Conservation (phyloP, 1,139 yeast species). For the Kodamaea suecica region DNA sequence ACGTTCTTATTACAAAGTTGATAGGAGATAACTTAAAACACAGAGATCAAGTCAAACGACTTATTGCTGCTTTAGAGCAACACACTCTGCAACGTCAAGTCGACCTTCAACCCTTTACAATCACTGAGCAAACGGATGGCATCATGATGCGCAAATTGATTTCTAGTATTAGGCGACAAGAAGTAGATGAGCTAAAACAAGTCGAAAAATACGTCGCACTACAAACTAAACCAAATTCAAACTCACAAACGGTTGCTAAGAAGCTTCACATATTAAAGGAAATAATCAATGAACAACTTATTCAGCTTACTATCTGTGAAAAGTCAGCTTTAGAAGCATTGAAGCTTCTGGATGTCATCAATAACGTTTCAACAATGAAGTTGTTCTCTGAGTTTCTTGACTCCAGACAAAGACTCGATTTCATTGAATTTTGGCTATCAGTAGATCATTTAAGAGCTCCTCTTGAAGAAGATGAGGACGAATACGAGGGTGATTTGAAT, state of each 20-base stretch:
- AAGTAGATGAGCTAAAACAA: constrained; percentile 22
- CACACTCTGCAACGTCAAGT: constrained; percentile 40
- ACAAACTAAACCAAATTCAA: constrained; percentile 17
- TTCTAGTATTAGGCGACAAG: neutral
- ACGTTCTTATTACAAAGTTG: constrained; percentile 55
- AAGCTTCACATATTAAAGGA: constrained; percentile 14
- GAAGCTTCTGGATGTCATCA: constrained; percentile 18
- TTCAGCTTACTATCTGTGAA: constrained; percentile 4
- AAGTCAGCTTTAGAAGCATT: constrained; percentile 10
- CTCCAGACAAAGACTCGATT: constrained; percentile 37
- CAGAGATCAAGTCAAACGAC: constrained; percentile 68
- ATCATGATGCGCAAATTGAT: constrained; percentile 33
- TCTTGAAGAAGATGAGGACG: constrained; percentile 45
- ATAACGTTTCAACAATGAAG: constrained; percentile 45
- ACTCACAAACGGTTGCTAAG: constrained; percentile 4
- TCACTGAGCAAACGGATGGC: constrained; percentile 28
- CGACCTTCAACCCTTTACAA: constrained; percentile 7
- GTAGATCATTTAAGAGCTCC: constrained; percentile 74
- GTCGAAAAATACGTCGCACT: constrained; percentile 19
- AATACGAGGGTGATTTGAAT: constrained; percentile 21
- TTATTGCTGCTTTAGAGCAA: constrained; percentile 67
- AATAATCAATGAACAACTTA: constrained; percentile 12
- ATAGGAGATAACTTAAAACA: constrained; percentile 71
- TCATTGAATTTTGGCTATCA: constrained; percentile 62
- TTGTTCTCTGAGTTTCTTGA: constrained; percentile 59